A percentile compares a stretch with the other conserved stretches of the same genome.
Conservation (phyloP, 2,329 filamentous ascomycete genomes). For the Stagonosporopsis chrysanthemi region DNA sequence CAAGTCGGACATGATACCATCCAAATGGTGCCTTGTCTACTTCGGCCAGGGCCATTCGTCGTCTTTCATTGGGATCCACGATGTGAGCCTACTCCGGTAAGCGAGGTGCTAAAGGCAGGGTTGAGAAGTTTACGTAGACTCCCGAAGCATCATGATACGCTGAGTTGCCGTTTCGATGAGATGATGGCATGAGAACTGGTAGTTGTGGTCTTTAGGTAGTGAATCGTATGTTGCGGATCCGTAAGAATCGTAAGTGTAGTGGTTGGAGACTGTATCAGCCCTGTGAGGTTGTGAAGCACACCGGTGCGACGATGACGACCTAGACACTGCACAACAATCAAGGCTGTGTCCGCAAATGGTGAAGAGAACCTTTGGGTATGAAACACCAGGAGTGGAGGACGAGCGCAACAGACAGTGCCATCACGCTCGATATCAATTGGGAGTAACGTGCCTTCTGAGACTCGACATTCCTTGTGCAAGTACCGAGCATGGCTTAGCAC, state of each 20-base stretch:
- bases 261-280: conserved; percentile 6
- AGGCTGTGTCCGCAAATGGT: neutral
- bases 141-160: conserved; percentile 43
- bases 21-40: conserved; percentile 48
- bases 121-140: conserved; percentile 33
- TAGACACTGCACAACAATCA: neutral
- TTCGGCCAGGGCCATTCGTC: conserved; percentile 48
- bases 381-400: conserved; percentile 4
- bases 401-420: conserved; percentile 14
- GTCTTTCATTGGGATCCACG: conserved; percentile 45
- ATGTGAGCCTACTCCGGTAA: conserved; percentile 35
- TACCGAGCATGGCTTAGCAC: conserved; percentile 24
- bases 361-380: neutral
- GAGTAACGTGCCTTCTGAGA: conserved; percentile 7
- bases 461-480: conserved; percentile 15
- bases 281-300: conserved; percentile 7
- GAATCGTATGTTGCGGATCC: neutral
- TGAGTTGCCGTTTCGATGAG: conserved; percentile 40
- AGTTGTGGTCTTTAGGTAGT: conserved; percentile 8
- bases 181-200: conserved; percentile 32
- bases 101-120: neutral
- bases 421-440: conserved; percentile 24
- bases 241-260: neutral
- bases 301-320: conserved; percentile 1
- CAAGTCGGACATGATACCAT: conserved; percentile 77